Evolutionary conservation across 225 moss, liverwort and hornwort genomes (phyloP), one percentile per base, ranked within the genome.

Genomic region (Lunularia cruciata): DNA sequence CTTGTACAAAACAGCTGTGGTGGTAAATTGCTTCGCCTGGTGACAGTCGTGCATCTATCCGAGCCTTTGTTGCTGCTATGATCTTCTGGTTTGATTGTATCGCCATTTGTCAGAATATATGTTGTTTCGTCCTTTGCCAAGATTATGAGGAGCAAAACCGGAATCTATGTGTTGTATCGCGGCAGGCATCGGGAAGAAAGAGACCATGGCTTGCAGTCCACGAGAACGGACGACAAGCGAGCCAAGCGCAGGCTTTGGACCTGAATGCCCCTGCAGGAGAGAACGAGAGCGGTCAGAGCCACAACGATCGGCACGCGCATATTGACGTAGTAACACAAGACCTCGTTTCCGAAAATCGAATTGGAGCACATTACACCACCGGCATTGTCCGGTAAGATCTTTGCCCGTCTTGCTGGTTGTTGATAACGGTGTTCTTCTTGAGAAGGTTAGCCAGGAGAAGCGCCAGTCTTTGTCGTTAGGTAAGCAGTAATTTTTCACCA

Each of bases 151-250:
- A n/a, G n/a, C n/a, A n/a, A n/a, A n/a, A n/a, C n/a, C n/a, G n/a
- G n/a, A n/a, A n/a, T n/a, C n/a, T n/a, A 22, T 60, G 32, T 48
- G 40, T 32, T 46, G 8, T 26, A 12, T 65, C 18, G 49, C 14
- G 70, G 65, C 79, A 96, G 92, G 71, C 81, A 36, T 75, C 77
- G 74, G 95, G 95, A 86, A 85, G 88, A 79, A 96, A 96, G 77
- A 86, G 90, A 75, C 90, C 90, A 60, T 87, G 87, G 87, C 70
- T 83, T 12, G 76, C 85, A 68, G 64, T 65, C 20, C 84, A 62
- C 75, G 92, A 84, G 78, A 79, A 76, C 52, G 38, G 76, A 52
- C 77, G 73, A 33, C 79, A 86, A 61, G 64, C 65, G 40, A 73
- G 69, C 53, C 75, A 82, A 37, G 75, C 80, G 47, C 83, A 81